These are phyloP conservation scores for Claviceps fusiformis DNA, from an alignment of 2,329 filamentous ascomycete species.

Conservation along the genomic window DNA sequence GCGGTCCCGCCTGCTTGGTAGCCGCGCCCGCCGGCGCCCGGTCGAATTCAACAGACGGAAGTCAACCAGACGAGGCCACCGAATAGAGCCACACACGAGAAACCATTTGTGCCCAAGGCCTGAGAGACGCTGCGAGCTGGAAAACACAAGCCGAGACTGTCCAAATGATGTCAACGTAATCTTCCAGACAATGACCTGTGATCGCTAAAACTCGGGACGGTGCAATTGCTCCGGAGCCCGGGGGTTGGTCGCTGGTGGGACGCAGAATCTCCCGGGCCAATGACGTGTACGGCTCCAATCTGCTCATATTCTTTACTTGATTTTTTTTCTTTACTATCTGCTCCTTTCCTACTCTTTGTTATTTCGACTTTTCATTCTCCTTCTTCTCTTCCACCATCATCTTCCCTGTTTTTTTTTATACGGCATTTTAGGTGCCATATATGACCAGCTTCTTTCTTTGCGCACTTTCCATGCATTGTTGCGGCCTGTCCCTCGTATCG, in stretches of 20 bases:
- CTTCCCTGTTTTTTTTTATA: background rate
- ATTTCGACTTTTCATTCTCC: background rate
- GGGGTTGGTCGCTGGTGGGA: background rate
- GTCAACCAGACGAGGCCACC: background rate
- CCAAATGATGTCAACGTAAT: too few relatives aligned
- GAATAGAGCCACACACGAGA: too few relatives aligned
- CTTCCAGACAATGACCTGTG: background rate
- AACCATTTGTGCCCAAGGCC: too few relatives aligned
- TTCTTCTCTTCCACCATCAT: background rate
- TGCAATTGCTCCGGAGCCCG: slow-evolving; percentile 1
- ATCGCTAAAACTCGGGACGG: background rate
- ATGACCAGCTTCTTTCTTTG: background rate
- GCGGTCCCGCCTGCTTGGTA: background rate
- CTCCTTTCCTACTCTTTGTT: background rate
- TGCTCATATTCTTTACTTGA: background rate
- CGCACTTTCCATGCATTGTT: background rate
- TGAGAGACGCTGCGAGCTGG: too few relatives aligned
- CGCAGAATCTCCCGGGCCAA: slow-evolving; percentile 1
- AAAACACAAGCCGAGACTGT: too few relatives aligned
- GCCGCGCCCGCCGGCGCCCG: background rate
- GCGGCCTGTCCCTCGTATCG: background rate
- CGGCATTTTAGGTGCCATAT: too few relatives aligned
- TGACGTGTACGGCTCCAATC: background rate
- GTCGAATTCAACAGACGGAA: background rate
- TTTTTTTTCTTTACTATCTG: background rate